Base-by-base conservation (phyloP, 106 monocot genomes). In the Vanilla planifolia region DNA sequence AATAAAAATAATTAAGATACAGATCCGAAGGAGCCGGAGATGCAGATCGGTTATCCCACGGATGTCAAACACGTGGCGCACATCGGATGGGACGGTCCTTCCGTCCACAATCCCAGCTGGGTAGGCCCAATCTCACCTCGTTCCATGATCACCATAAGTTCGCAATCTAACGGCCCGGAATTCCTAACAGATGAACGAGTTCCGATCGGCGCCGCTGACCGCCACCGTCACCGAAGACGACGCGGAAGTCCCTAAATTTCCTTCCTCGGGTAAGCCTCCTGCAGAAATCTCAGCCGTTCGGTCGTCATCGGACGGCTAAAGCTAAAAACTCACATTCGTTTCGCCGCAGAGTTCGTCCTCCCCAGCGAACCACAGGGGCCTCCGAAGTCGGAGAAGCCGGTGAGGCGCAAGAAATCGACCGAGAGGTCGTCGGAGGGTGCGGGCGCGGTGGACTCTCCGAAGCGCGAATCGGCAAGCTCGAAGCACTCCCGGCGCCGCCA, bases 61-160 rank as follows among this genome's bases (percentile, higher is more conserved):
- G 58, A 68, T n/a, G 68, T 68, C 7, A 68, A 36, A 17, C 68
- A 68, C 48, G 68, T 68, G 48, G 68, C 68, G 8, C 68, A 68
- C 28, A 68, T 68, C 26, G 68, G 68, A 22, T 68, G 68, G 68
- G 68, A 68, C 35, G 48, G 59, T 8, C 58, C 58, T 48, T 46
- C 68, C 20, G 59, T 34, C 13, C 59, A n/a, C 48, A 2, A 46
- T 20, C 67, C 67, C 10, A 44, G 67, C 33, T 67, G 57, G 56
- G 56, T 67, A 33, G 8, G 45, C 10, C 61, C 39, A 17, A 6
- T 39, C 46, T 4, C 8, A 17, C 46, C 46, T 20, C 8, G 17
- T 4, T 8, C 0, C 46, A 4, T 42, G 2, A 3, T 2, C n/a
- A 8, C 21, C 21, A 21, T 47, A 1, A 8, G 3, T 51, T 51